These are phyloP conservation scores for Inonotus hispidus DNA, from an alignment of 1,284 basidiomycete genomes.

Conservation along the genomic window DNA sequence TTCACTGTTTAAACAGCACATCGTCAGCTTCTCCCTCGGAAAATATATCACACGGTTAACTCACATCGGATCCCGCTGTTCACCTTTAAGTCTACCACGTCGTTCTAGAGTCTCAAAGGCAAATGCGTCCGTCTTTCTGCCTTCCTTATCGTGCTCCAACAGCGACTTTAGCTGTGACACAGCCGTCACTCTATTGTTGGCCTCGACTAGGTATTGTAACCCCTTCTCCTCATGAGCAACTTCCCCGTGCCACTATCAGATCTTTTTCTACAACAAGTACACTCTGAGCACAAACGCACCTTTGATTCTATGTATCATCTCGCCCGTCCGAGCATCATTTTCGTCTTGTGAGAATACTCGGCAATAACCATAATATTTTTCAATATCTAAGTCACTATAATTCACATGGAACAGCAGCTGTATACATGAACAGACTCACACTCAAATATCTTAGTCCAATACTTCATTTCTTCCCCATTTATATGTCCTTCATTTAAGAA, in stretches of 20 bases:
- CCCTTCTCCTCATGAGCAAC: background rate
- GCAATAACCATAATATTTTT: background rate
- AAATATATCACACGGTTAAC: no score
- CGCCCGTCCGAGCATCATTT: background rate
- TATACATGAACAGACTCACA: background rate
- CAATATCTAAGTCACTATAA: background rate
- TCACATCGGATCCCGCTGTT: no score
- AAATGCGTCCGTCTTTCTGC: no score
- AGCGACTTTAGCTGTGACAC: background rate
- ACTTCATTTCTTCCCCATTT: background rate
- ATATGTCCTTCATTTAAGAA: background rate
- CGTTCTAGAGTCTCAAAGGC: background rate
- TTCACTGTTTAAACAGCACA: no score
- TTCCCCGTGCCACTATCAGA: background rate
- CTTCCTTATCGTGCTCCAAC: no score
- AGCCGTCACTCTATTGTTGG: background rate
- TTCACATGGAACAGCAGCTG: background rate
- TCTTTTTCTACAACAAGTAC: no score
- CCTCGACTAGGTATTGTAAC: background rate
- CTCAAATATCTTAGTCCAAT: constrained; percentile 1
- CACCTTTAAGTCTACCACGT: background rate
- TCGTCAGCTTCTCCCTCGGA: no score
- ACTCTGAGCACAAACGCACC: background rate
- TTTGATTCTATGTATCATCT: background rate
- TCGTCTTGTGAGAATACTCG: background rate